Conservation (phyloP, 163 green algal species). For the Scenedesmus sp. region DNA sequence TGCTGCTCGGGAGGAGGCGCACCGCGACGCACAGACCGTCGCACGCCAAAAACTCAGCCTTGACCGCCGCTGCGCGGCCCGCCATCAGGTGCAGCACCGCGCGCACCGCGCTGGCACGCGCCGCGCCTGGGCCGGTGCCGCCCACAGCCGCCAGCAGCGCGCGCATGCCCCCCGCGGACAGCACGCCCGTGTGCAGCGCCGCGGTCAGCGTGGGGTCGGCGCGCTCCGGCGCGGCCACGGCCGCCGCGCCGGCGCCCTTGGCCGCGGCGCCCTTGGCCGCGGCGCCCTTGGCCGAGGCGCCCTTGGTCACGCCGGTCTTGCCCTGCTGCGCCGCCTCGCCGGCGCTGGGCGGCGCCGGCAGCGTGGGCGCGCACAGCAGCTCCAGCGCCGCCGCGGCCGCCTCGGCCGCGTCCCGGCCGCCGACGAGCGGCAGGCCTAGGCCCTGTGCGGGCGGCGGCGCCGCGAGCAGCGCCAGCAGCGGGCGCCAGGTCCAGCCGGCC, state of each 20-base stretch:
- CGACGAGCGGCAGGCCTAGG: constrained; percentile 11
- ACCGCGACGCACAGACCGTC: constrained; percentile 5
- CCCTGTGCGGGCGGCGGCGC: not conserved
- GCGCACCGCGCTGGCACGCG: not conserved
- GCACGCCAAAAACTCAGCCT: not conserved
- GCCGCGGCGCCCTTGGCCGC: not conserved
- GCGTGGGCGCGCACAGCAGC: not conserved
- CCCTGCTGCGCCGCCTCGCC: not conserved
- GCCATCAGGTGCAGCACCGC: constrained; percentile 18
- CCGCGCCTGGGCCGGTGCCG: not conserved
- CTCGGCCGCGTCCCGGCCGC: constrained; percentile 12
- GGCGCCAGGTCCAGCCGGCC: constrained; percentile 1
- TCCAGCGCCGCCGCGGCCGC: constrained; percentile 18
- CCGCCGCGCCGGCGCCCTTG: not conserved
- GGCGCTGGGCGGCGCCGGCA: not conserved
- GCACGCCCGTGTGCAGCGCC: constrained; percentile 10
- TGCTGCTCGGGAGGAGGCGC: not conserved
- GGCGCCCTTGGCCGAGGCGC: not conserved
- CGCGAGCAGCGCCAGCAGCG: not conserved
- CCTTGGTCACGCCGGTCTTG: not conserved
- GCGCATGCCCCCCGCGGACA: constrained; percentile 13
- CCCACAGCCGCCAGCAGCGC: constrained; percentile 2
- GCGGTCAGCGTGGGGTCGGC: constrained; percentile 13
- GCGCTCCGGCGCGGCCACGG: not conserved
- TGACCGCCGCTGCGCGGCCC: constrained; percentile 3